Base-by-base conservation (phyloP, 2,329 filamentous ascomycete genomes). In the Cercospora berteroae region DNA sequence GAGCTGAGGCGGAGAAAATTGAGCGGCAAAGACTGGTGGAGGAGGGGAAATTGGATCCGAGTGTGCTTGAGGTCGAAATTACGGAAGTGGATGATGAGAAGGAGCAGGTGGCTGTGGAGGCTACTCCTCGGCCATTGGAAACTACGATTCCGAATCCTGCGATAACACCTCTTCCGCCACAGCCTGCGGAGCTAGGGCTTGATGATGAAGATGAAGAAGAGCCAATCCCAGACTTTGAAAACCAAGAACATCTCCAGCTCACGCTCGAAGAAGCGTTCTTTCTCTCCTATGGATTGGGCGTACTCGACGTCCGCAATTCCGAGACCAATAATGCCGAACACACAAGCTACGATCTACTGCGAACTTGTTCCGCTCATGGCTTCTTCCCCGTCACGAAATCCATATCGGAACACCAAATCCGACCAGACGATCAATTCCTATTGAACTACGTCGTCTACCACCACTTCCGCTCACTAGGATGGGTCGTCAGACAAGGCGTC, bases 391-490 rank as follows among this genome's bases (percentile, higher is more conserved):
- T 52, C 13, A 13, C 81, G 89, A 72, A 93, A 90, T 0, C 88
- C 91, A 90, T 62, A 90, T 91, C 7, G 52, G 33, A 75, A 13
- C 13, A 76, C 74, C 20, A 74, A 77, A 7, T 76, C 79, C 88
- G 50, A 10, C 93, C 0, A 0, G 93, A 97, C 77, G 92, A 96
- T 74, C 86, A 88, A 0, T 99, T 99, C 79, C 82, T 98, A 20
- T 79, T 97, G 0, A 89, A 92, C 66, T 99, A 98, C 75, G 89
- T 88, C 12, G 92, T 92, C 18, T 99, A 97, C 78, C 95, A 99
- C 77, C 94, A 99, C 78, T 99, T 97, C 81, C 90, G 95, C 42
- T 96, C 93, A 0, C 84, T 98, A 0, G 95, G 95, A 25, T 99
- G 95, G 94, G 92, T 97, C 1, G 90, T 96, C 0, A 90, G 96